These are phyloP conservation scores for Rhizopus microsporus DNA, from an alignment of 371 early-diverging fungal genomes.

Conservation along the genomic window DNA sequence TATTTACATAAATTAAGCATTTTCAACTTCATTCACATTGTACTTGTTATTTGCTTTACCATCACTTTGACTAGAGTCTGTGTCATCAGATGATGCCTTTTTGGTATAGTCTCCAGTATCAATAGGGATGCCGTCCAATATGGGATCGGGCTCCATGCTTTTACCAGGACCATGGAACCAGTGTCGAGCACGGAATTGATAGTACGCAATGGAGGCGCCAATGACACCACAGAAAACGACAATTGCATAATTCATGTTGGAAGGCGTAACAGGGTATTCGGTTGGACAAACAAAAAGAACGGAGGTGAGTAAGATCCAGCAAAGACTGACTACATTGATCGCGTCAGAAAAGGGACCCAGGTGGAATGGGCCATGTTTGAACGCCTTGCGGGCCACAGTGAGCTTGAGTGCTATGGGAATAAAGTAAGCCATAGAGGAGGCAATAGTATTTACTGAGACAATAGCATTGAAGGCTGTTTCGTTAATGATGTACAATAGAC, in stretches of 20 bases:
- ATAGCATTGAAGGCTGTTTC: slow-evolving; percentile 57
- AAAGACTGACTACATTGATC: slow-evolving; percentile 51
- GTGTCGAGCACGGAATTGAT: slow-evolving; percentile 46
- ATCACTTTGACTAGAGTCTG: slow-evolving; percentile 4
- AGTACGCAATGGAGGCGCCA: slow-evolving; percentile 38
- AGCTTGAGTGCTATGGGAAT: slow-evolving; percentile 58
- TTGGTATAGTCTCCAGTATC: not conserved
- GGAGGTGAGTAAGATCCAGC: slow-evolving; percentile 63
- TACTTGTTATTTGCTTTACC: slow-evolving; percentile 6
- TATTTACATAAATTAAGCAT: slow-evolving; percentile 3
- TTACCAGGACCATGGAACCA: slow-evolving; percentile 57
- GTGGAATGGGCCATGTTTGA: slow-evolving; percentile 59
- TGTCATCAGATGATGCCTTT: not conserved
- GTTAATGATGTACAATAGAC: slow-evolving; percentile 43
- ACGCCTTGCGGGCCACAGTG: slow-evolving; percentile 48
- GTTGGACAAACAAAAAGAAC: slow-evolving; percentile 65
- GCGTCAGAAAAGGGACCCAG: slow-evolving; percentile 58
- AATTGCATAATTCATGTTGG: slow-evolving; percentile 49
- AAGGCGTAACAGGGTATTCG: slow-evolving; percentile 55
- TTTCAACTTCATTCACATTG: slow-evolving; percentile 13
- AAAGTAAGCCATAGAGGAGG: slow-evolving; percentile 65
- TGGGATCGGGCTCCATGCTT: slow-evolving; percentile 33
- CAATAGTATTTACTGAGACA: slow-evolving; percentile 65
- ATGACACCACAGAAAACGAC: slow-evolving; percentile 37
- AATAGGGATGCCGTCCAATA: slow-evolving; percentile 12